Evolutionary conservation across 352 stramenopile genomes (phyloP).

Genomic region (Pythium phragmiticola): DNA sequence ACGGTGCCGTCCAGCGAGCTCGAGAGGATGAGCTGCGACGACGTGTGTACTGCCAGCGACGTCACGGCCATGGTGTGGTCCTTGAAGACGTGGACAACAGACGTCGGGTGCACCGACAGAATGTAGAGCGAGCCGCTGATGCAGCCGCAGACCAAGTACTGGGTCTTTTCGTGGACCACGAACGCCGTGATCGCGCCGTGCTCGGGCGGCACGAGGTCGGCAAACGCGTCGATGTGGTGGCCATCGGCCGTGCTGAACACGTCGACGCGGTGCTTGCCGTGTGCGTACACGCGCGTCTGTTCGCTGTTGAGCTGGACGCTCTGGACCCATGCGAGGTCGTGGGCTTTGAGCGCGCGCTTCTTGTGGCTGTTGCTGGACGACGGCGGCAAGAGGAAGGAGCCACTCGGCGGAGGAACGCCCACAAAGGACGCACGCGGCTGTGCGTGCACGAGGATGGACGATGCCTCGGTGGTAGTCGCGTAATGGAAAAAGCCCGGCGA

Average conservation of each 20-base stretch:
- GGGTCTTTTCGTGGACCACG: constrained; percentile 60
- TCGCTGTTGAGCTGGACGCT: constrained; percentile 48
- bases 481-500: constrained; percentile 46
- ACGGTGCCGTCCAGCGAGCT: constrained; percentile 71
- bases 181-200: constrained; percentile 64
- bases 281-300: constrained; percentile 44
- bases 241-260: constrained; percentile 55
- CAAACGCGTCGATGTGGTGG: constrained; percentile 46
- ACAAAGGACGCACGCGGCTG: neutral
- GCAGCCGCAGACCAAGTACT: constrained; percentile 65
- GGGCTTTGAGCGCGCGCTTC: constrained; percentile 17
- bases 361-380: constrained; percentile 1
- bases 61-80: constrained; percentile 65
- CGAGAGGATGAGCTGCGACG: constrained; percentile 59
- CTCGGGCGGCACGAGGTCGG: constrained; percentile 48
- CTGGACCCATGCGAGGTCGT: constrained; percentile 42
- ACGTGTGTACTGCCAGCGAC: constrained; percentile 44
- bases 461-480: neutral
- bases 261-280: constrained; percentile 46
- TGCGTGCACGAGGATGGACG: neutral
- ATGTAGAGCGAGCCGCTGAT: constrained; percentile 55
- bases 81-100: constrained; percentile 64
- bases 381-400: neutral
- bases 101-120: constrained; percentile 54
- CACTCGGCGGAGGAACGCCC: neutral